Evolutionary conservation across 208 protist genomes (phyloP).

Genomic region (Crithidia fasciculata): DNA sequence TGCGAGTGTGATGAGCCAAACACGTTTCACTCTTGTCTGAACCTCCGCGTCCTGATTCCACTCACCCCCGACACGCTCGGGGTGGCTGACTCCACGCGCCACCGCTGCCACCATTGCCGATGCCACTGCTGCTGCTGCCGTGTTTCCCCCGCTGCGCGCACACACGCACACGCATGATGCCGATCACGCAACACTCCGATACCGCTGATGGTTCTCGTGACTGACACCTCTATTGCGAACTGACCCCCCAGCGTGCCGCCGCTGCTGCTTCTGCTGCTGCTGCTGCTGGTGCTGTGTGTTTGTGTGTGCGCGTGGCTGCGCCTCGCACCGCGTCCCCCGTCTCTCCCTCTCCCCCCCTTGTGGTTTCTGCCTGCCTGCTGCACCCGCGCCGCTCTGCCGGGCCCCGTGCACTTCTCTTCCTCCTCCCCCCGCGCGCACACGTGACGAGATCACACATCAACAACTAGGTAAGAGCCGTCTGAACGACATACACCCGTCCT

Average conservation of each 20-base stretch:
- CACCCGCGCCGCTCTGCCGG: too few species aligned
- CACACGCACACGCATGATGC: slow-evolving; percentile 16
- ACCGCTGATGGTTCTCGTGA: slow-evolving; percentile 29
- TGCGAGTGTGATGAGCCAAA: background rate
- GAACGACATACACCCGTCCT: too few species aligned
- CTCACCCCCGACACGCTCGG: background rate
- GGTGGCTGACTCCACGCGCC: background rate
- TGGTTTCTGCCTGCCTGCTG: too few species aligned
- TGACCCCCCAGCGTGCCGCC: background rate
- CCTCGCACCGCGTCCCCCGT: too few species aligned
- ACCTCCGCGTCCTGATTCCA: background rate
- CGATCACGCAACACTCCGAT: slow-evolving; percentile 35
- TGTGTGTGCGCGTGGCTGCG: background rate
- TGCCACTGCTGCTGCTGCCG: too few species aligned
- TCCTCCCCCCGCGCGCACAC: too few species aligned
- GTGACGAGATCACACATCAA: too few species aligned
- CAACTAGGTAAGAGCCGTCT: too few species aligned
- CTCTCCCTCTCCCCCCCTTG: too few species aligned
- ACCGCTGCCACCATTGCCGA: background rate
- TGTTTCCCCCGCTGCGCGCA: background rate
- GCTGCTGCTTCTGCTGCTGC: background rate
- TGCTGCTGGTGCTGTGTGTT: background rate
- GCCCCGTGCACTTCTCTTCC: too few species aligned
- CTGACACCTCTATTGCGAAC: slow-evolving; percentile 22
- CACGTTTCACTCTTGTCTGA: slow-evolving; percentile 6